Evolutionary conservation across 208 protist genomes (phyloP).

Genomic region (Tritrichomonas foetus): DNA sequence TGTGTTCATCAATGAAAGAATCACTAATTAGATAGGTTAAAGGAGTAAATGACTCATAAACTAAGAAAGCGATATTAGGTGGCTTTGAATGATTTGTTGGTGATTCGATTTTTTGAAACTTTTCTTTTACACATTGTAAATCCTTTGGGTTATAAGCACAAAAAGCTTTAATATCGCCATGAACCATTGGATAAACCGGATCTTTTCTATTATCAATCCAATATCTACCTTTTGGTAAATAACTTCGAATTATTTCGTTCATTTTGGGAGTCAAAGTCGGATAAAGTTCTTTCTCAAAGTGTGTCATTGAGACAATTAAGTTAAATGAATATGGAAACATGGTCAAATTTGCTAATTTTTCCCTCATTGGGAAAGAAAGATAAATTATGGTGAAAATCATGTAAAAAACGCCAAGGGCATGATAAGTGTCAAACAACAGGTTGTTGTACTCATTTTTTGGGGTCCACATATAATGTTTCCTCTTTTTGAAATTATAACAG

Average conservation of each 20-base stretch:
- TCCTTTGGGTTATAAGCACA: neutral
- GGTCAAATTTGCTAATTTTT: neutral
- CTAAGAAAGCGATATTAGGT: neutral
- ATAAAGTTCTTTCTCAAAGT: neutral
- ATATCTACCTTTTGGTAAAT: neutral
- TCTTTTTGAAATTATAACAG: no score
- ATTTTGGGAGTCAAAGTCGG: neutral
- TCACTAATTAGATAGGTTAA: neutral
- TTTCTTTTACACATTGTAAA: neutral
- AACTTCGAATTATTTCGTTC: neutral
- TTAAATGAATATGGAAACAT: neutral
- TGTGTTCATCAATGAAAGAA: neutral
- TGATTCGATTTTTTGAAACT: neutral
- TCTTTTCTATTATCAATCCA: neutral
- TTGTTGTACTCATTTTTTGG: no score
- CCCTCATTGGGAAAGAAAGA: no score
- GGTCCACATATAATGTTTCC: no score
- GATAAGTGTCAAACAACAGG: no score
- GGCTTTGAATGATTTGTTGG: neutral
- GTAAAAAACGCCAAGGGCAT: no score
- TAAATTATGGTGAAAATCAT: no score
- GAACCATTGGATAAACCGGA: neutral
- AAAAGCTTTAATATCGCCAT: neutral
- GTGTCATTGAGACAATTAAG: neutral
- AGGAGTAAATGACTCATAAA: neutral